phyloP scores from a whole-genome alignment of 305 asterid species.

The Caryopteris hybrid region DNA sequence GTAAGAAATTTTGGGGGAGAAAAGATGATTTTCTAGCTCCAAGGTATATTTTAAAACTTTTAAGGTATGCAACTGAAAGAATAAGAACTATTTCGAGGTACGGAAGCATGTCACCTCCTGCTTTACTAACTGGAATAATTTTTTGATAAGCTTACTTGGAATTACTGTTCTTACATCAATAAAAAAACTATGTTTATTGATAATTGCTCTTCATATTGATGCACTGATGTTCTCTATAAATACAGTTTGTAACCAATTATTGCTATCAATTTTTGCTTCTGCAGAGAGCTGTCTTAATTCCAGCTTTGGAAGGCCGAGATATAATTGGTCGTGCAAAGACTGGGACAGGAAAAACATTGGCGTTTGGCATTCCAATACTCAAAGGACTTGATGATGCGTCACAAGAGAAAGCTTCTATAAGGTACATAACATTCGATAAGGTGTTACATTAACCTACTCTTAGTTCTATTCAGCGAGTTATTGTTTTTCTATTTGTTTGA shows the following conservation, averaged over 20 bases:
- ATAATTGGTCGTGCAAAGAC: constrained; percentile 95
- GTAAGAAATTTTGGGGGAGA: not conserved
- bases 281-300: constrained; percentile 81
- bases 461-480: not conserved
- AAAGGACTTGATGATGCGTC: constrained; percentile 56
- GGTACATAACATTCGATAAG: constrained; percentile 36
- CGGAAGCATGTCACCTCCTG: too few relatives aligned
- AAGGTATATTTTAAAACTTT: too few relatives aligned
- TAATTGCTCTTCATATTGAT: not conserved
- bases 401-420: constrained; percentile 45
- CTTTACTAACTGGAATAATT: too few relatives aligned
- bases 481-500: constrained; percentile 17
- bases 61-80: too few relatives aligned
- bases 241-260: not conserved
- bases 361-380: constrained; percentile 83
- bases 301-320: constrained; percentile 84
- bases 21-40: too few relatives aligned
- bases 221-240: not conserved
- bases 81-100: too few relatives aligned
- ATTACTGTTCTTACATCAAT: not conserved
- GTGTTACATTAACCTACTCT: not conserved
- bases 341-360: constrained; percentile 93
- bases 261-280: constrained; percentile 12
- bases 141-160: not conserved
- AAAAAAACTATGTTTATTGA: too few relatives aligned